A percentile compares a stretch with the other conserved stretches of the same genome.
phyloP scores from a whole-genome alignment of 495 filamentous ascomycete genomes.

The Penicillium lividum region DNA sequence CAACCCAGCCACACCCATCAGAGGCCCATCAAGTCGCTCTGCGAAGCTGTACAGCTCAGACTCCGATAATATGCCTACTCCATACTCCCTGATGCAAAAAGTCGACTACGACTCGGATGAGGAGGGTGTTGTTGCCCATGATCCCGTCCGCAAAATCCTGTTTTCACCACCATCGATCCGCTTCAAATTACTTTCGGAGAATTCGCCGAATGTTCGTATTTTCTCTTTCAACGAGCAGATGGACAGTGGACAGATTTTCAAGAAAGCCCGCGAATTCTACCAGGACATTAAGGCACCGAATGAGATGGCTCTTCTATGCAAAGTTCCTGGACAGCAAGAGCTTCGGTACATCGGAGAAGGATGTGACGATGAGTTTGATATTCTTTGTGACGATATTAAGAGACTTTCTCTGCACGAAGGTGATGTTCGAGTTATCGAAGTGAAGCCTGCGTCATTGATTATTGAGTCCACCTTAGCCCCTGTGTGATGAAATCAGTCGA shows the following conservation, averaged over 20 bases:
- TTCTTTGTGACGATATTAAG: conserved; percentile 22
- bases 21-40: background rate
- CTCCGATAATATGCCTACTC: background rate
- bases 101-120: background rate
- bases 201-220: background rate
- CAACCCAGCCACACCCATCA: background rate
- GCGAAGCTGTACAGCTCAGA: background rate
- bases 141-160: background rate
- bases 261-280: conserved; percentile 27
- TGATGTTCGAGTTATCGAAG: conserved; percentile 10
- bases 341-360: conserved; percentile 23
- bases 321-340: conserved; percentile 18
- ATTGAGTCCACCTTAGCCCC: background rate
- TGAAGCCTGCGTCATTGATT: conserved; percentile 4
- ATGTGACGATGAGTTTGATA: conserved; percentile 25
- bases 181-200: conserved; percentile 13
- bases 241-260: conserved; percentile 18
- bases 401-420: background rate
- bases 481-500: background rate
- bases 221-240: conserved; percentile 19
- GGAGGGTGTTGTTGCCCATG: background rate
- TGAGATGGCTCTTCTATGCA: conserved; percentile 17
- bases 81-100: background rate
- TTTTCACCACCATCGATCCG: background rate
- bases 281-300: background rate